Base-by-base conservation (phyloP, 2,329 filamentous ascomycete genomes). In the Dactylellina drechsleri region DNA sequence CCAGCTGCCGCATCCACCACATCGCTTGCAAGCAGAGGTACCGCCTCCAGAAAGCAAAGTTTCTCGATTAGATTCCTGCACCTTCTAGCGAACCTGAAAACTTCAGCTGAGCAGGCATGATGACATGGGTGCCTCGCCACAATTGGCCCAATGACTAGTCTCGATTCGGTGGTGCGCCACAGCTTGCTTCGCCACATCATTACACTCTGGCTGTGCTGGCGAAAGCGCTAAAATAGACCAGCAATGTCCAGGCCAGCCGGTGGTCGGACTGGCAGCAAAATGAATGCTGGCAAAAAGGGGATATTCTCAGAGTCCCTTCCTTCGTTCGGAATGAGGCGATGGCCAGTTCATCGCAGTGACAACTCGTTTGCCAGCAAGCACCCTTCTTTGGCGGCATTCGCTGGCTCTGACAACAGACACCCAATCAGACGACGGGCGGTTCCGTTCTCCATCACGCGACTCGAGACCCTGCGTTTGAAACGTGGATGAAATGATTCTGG, bases 61-160 rank as follows among this genome's bases (percentile, higher is more conserved):
- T 71, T 71, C 43, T 56, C 41, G 52, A 64, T 64, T 52, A 31
- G 53, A 56, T 70, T 70, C 66, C 59, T 62, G 66, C 66, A 67
- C 49, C 45, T 74, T 62, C 71, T 56, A 56, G 71, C 59, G 61
- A 62, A 47, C 45, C 68, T 75, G 57, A 47, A 53, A 36, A 23
- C 54, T 66, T 65, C 71, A 75, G 71, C 71, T 75, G 71, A 65
- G 49, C 16, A 75, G 68, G 64, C 71, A 68, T 20, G 64, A 68
- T 75, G 71, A 75, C 71, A 75, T 75, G 58, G 64, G 43, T 18
- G 43, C 71, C 49, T 65, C 71, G 71, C 71, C 71, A 75, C 71
- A 68, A 3, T 31, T 26, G 12, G 8, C 13, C 71, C 71, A 75
- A 68, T 68, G 26, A 53, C 36, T 16, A 43, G n/a, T 12, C 23